Percentiles rank a stretch among this genome's conserved stretches.
phyloP scores from a whole-genome alignment of 2,329 filamentous ascomycete genomes.

The Sarocladium oryzae region DNA sequence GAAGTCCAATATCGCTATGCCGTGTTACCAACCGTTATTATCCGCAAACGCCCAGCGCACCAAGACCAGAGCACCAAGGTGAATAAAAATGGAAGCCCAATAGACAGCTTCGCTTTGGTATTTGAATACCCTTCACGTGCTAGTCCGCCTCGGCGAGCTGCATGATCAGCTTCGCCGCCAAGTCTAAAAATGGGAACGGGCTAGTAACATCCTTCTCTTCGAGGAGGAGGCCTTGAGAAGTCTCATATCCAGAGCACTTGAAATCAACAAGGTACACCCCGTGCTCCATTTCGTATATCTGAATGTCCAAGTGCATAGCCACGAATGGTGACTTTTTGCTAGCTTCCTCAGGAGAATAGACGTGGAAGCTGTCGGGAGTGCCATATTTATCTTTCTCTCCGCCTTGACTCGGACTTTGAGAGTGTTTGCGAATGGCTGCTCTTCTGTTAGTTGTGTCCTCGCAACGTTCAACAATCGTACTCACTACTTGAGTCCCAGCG shows the following conservation, averaged over 20 bases:
- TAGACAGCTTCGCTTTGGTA: no score
- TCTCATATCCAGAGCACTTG: constrained; percentile 96
- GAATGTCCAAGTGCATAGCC: constrained; percentile 93
- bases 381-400: constrained; percentile 14
- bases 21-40: background rate
- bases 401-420: constrained; percentile 11
- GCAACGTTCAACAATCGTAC: constrained; percentile 22
- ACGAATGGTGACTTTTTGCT: constrained; percentile 56
- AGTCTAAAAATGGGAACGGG: constrained; percentile 92
- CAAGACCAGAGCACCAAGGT: background rate
- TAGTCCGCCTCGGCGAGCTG: constrained; percentile 79
- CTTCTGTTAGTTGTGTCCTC: constrained; percentile 18
- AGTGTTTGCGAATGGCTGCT: constrained; percentile 23
- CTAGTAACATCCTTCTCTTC: constrained; percentile 94
- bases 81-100: no score
- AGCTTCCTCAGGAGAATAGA: constrained; percentile 29
- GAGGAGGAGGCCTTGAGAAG: constrained; percentile 61
- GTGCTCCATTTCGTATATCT: constrained; percentile 89
- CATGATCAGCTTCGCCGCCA: constrained; percentile 87
- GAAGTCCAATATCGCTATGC: constrained; percentile 2
- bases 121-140: no score
- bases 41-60: background rate
- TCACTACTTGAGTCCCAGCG: constrained; percentile 80
- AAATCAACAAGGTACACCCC: constrained; percentile 96
- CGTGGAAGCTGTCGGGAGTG: constrained; percentile 31